phyloP scores from a whole-genome alignment of 1,284 basidiomycete genomes.

The Marasmius fiardii region DNA sequence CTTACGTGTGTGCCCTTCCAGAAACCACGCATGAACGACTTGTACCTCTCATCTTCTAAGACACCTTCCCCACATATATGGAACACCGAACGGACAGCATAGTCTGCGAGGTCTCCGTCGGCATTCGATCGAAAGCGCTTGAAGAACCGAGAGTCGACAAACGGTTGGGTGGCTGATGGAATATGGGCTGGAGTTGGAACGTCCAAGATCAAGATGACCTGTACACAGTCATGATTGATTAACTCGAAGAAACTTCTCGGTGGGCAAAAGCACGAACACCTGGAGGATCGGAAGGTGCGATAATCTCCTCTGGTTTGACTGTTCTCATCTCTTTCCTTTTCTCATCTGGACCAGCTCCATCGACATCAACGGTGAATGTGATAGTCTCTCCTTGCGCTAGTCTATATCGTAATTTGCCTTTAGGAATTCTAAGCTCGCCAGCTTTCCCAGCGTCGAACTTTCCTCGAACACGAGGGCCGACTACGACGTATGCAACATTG shows the following conservation, averaged over 20 bases:
- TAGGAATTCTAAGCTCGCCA: constrained; percentile 59
- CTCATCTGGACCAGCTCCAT: constrained; percentile 21
- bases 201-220: constrained; percentile 63
- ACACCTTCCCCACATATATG: constrained; percentile 70
- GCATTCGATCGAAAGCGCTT: constrained; percentile 42
- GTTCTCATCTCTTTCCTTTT: constrained; percentile 35
- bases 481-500: constrained; percentile 66
- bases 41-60: constrained; percentile 67
- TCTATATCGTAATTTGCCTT: constrained; percentile 55
- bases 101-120: constrained; percentile 36
- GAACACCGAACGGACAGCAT: constrained; percentile 55
- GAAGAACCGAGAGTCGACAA: constrained; percentile 50
- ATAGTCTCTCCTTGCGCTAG: constrained; percentile 55
- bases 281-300: constrained; percentile 49
- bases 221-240: constrained; percentile 6
- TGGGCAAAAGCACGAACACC: constrained; percentile 32
- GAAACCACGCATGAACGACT: constrained; percentile 69
- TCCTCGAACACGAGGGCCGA: constrained; percentile 80
- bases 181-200: constrained; percentile 62
- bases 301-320: constrained; percentile 56
- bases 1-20: constrained; percentile 55
- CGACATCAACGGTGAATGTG: constrained; percentile 43
- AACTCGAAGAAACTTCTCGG: neutral
- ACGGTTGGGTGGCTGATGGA: constrained; percentile 50
- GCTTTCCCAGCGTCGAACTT: constrained; percentile 81